Evolutionary conservation across 257 asterid species (phyloP), one percentile per base, ranked within the genome.

Genomic region (Oldenlandia corymbosa): DNA sequence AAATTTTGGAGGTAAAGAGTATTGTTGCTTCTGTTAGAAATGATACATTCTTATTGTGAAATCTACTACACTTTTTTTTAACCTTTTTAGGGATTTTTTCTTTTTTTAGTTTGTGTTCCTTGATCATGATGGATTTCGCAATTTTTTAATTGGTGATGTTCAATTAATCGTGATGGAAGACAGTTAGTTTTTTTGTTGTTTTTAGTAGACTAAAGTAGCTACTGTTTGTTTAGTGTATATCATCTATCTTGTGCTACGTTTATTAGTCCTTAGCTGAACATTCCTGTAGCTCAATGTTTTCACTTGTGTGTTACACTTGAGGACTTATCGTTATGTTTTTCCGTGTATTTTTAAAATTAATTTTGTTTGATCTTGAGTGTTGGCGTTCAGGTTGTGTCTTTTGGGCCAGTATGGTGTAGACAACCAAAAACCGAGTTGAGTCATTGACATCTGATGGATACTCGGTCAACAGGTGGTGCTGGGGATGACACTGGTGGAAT

Each of bases 401-500:
- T 10, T 47, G n/a, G 42, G 30, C 59, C 69, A 52, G 32, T 66
- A 60, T 74, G 78, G 47, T 75, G 18, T 37, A 60, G 58, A 31
- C 48, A 65, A 6, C 13, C 49, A 31, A 59, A 42, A 65, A 6
- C 13, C 49, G 36, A 59, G 47, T 46, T 52, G 54, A 42, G 50
- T 41, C 62, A 56, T 55, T 76, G 62, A 56, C 47, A 18, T 57
- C 48, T 64, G 56, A 93, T 90, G 99, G 99, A 93, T 65, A 69
- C 87, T 14, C 90, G 86, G 56, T 76, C 86, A n/a, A 64, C 75
- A 62, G 76, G 88, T 51, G 94, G 86, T 51, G 85, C 79, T 58
- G 88, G 82, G 47, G 99, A 93, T 78, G 99, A 93, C 70, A 84
- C 75, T 73, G 68, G 77, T 10, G 96, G 90, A 27, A 85, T 93